Percentiles rank a stretch among this genome's conserved stretches.
phyloP scores from a whole-genome alignment of 2,329 filamentous ascomycete species.

The Alternaria sp. region DNA sequence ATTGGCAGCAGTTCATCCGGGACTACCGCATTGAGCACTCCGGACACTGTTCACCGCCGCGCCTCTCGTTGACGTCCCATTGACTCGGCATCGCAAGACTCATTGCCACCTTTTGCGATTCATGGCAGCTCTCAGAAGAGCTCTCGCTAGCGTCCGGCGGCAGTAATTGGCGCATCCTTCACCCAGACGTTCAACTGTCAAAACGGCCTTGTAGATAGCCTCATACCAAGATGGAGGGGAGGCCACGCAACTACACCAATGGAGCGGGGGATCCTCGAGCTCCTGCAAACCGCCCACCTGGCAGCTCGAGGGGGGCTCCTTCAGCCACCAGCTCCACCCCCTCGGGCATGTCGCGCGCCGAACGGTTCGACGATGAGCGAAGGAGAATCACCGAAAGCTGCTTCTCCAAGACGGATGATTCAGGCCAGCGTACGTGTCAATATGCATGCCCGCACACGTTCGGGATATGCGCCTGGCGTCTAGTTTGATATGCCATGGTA shows the following conservation, averaged over 20 bases:
- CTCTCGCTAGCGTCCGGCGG: conserved; percentile 29
- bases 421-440: conserved; percentile 76
- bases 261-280: conserved; percentile 35
- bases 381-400: conserved; percentile 92
- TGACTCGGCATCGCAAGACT: conserved; percentile 25
- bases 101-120: conserved; percentile 26
- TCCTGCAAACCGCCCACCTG: conserved; percentile 38
- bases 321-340: conserved; percentile 38
- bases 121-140: conserved; percentile 32
- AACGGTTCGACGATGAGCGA: conserved; percentile 97
- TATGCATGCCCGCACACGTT: not conserved
- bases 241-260: conserved; percentile 45
- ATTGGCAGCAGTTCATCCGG: not conserved
- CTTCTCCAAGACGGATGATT: conserved; percentile 87
- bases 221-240: conserved; percentile 44
- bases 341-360: conserved; percentile 64
- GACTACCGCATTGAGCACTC: not conserved
- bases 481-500: not conserved
- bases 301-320: conserved; percentile 39
- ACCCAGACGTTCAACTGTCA: not conserved
- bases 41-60: conserved; percentile 14
- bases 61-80: conserved; percentile 12
- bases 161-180: conserved; percentile 12
- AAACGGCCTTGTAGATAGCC: not conserved
- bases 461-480: not conserved